Evolutionary conservation across 2,329 filamentous ascomycete genomes (phyloP).

Genomic region (Cordyceps farinosa): DNA sequence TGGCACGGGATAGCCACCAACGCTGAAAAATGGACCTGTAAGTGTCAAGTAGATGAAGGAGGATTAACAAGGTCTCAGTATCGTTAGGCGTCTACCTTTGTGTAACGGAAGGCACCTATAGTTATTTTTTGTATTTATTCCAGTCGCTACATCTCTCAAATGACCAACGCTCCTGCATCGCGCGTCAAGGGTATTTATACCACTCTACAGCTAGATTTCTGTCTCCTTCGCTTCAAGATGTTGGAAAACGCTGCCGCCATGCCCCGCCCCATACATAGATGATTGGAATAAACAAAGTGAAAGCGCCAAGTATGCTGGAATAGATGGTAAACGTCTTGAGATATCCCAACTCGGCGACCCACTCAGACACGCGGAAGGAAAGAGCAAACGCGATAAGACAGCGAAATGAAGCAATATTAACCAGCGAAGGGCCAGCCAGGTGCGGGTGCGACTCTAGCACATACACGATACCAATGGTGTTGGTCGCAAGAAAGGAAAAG

Average conservation of each 20-base stretch:
- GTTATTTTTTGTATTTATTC: no score
- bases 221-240: not conserved
- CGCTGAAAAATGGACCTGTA: no score
- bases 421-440: constrained; percentile 28
- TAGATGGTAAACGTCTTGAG: constrained; percentile 29
- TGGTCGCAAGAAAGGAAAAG: constrained; percentile 27
- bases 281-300: constrained; percentile 27
- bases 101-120: no score
- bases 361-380: constrained; percentile 26
- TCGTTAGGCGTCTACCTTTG: no score
- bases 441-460: constrained; percentile 32
- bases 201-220: no score
- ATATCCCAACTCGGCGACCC: constrained; percentile 27
- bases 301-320: constrained; percentile 30
- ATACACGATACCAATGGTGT: constrained; percentile 29
- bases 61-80: no score
- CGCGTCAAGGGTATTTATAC: no score
- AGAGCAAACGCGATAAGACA: constrained; percentile 31
- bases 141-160: no score
- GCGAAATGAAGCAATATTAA: constrained; percentile 31
- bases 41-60: no score
- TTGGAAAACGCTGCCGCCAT: constrained; percentile 1
- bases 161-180: no score
- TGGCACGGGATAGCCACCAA: no score
- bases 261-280: constrained; percentile 24